Base-by-base conservation (phyloP, 2,329 filamentous ascomycete species). In the Hypoxylon sp. region DNA sequence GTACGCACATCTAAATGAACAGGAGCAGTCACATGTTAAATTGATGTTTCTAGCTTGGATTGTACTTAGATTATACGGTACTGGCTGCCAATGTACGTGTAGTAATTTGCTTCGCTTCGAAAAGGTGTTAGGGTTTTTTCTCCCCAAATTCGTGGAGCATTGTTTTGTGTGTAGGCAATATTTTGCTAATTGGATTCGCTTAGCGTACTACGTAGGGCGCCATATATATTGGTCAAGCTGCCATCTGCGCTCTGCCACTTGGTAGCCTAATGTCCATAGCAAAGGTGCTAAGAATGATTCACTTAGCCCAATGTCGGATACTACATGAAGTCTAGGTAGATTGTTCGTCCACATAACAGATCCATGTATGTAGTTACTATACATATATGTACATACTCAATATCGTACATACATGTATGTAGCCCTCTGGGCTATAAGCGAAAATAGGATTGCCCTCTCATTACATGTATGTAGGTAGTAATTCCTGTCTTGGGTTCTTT, bases 381-480 rank as follows among this genome's bases (percentile, higher is more conserved):
- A 30, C 28, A 30, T 28, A 5, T 28, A 28, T 28, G 6, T 30
- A 30, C 23, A 30, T 30, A 30, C 25, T 5, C 25, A 5, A 5
- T 2, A 5, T 5, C 25, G 6, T 25, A 25, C 25, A 46, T 7
- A 14, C 11, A 28, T 48, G 45, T n/a, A 46, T 2, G 4, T 21
- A 14, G n/a, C 7, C 23, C 10, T 17, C 6, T 7, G 9, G 28
- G 49, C 19, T 36, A 14, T 19, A 51, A 32, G 30, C 50, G 34
- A 23, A 53, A 34, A 53, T 55, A 14, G 34, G 19, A 3, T 28
- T 55, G 51, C 34, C 21, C 30, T n/a, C 51, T 55, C 51, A 41
- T 21, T 25, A 53, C 17, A 32, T n/a, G n/a, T n/a, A n/a, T n/a
- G n/a, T n/a, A n/a, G n/a, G n/a, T n/a, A 28, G 28, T 55, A 28